Evolutionary conservation across 805 yeast genomes (phyloP).

Genomic region (Pichia nakasei): DNA sequence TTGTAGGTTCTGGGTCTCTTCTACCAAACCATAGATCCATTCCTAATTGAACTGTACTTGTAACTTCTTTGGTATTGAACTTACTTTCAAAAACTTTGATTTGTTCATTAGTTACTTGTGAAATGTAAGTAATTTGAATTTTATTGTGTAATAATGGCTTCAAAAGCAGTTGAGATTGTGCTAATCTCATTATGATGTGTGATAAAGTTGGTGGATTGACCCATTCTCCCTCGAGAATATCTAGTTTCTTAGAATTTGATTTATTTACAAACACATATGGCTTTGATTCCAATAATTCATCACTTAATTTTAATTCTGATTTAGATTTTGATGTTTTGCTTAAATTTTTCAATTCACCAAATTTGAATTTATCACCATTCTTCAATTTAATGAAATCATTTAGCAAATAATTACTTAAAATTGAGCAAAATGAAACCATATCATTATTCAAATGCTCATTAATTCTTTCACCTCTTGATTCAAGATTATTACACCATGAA

Average conservation of each 20-base stretch:
- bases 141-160: constrained; percentile 30
- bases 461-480: constrained; percentile 37
- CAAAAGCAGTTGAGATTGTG: constrained; percentile 36
- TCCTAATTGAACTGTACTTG: constrained; percentile 26
- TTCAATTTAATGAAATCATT: constrained; percentile 39
- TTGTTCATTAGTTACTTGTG: not conserved
- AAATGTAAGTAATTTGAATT: constrained; percentile 28
- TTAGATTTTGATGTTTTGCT: constrained; percentile 13
- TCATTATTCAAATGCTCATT: constrained; percentile 40
- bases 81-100: constrained; percentile 12
- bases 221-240: constrained; percentile 32
- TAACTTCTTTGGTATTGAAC: constrained; percentile 28
- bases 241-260: not conserved
- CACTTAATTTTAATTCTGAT: not conserved
- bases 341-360: not conserved
- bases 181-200: constrained; percentile 45
- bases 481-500: constrained; percentile 38
- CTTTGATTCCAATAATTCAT: not conserved
- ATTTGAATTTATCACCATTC: constrained; percentile 28
- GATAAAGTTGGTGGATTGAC: constrained; percentile 44
- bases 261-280: not conserved
- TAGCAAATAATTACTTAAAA: constrained; percentile 28
- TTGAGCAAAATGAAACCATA: constrained; percentile 30
- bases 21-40: constrained; percentile 52
- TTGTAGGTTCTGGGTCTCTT: constrained; percentile 38